A percentile compares a stretch with the other conserved stretches of the same genome.
phyloP scores from a whole-genome alignment of 192 early-diverging fungal species.

The Dispira simplex region DNA sequence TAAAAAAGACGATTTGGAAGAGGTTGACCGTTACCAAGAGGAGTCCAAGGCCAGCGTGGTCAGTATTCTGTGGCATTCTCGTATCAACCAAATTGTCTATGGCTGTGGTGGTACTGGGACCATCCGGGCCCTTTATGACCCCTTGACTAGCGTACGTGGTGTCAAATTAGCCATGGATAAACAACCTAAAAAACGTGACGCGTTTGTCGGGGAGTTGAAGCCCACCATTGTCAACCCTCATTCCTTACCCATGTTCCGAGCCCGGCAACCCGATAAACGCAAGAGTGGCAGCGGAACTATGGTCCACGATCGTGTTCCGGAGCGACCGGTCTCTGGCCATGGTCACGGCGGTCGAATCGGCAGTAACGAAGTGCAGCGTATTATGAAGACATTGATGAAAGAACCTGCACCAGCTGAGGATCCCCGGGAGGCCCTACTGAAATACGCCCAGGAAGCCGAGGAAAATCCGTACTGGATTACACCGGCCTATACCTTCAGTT shows the following conservation, averaged over 20 bases:
- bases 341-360: conserved; percentile 80
- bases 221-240: conserved; percentile 79
- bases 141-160: conserved; percentile 45
- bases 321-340: conserved; percentile 59
- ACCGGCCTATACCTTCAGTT: conserved; percentile 52
- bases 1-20: conserved; percentile 13
- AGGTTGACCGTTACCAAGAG: conserved; percentile 1
- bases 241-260: conserved; percentile 74
- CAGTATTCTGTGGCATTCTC: conserved; percentile 68
- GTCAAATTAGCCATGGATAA: conserved; percentile 52
- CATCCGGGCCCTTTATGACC: conserved; percentile 62
- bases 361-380: conserved; percentile 64
- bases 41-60: conserved; percentile 37
- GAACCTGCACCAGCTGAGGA: conserved; percentile 73
- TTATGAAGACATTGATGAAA: conserved; percentile 63
- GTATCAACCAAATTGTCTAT: conserved; percentile 73
- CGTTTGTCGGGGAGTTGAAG: conserved; percentile 24
- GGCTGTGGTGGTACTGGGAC: conserved; percentile 56
- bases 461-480: conserved; percentile 76
- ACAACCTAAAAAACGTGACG: conserved; percentile 41
- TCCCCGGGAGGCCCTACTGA: conserved; percentile 81
- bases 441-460: conserved; percentile 65
- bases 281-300: conserved; percentile 47
- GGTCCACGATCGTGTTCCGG: conserved; percentile 67
- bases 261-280: conserved; percentile 51